phyloP scores from a whole-genome alignment of 108 stramenopile species.

The Chaetoceros muelleri region DNA sequence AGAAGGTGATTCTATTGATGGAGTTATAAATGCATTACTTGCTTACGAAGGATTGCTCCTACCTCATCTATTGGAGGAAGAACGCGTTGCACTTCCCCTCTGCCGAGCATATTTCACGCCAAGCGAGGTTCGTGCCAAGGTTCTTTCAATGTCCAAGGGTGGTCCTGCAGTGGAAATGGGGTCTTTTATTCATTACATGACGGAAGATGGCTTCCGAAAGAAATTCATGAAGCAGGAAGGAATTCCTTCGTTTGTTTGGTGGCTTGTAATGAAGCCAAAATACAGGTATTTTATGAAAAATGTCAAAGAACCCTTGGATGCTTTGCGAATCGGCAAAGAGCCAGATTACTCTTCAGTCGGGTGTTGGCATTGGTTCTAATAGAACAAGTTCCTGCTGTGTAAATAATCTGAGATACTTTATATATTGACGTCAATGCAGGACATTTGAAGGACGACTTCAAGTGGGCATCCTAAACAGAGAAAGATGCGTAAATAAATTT shows the following conservation, averaged over 20 bases:
- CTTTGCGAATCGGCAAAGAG: not conserved
- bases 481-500: too few species aligned
- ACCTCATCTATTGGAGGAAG: constrained; percentile 39
- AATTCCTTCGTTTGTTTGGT: constrained; percentile 26
- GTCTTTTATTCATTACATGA: constrained; percentile 15
- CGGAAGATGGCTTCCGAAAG: constrained; percentile 18
- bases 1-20: constrained; percentile 14
- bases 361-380: too few species aligned
- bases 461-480: too few species aligned
- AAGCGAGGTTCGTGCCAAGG: constrained; percentile 12
- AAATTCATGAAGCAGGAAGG: constrained; percentile 23
- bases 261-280: not conserved
- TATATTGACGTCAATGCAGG: too few species aligned
- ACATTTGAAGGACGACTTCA: too few species aligned
- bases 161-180: constrained; percentile 10
- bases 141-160: constrained; percentile 7
- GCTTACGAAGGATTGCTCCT: constrained; percentile 16
- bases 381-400: too few species aligned
- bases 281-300: not conserved
- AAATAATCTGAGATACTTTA: too few species aligned
- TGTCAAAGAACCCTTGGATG: not conserved
- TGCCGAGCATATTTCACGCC: constrained; percentile 28
- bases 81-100: constrained; percentile 21
- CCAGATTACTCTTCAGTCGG: too few species aligned
- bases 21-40: constrained; percentile 6